Evolutionary conservation across 2,329 filamentous ascomycete species (phyloP).

Genomic region (Diaporthe sp.): DNA sequence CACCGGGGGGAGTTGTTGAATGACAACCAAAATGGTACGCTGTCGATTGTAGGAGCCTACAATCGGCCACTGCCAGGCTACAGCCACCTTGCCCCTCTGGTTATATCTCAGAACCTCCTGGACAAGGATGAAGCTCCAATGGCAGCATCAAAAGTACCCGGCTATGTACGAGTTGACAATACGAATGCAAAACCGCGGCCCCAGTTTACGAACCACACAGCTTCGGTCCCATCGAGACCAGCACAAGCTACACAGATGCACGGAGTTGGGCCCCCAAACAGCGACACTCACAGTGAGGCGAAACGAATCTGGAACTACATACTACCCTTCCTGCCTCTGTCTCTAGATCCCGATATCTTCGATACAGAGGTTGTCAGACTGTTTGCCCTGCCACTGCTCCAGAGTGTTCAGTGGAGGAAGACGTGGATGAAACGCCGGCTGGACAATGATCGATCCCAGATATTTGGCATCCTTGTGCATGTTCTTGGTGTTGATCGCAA

Average conservation of each 20-base stretch:
- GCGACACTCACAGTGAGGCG: not conserved
- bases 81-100: conserved; percentile 2
- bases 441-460: conserved; percentile 26
- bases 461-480: conserved; percentile 37
- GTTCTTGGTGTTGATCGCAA: conserved; percentile 25
- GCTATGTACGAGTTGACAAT: not conserved
- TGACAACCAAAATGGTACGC: conserved; percentile 41
- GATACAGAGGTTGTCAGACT: conserved; percentile 13
- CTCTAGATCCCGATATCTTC: not conserved
- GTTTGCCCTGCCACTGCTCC: conserved; percentile 22
- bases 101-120: conserved; percentile 33
- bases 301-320: conserved; percentile 39
- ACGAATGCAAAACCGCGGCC: not conserved
- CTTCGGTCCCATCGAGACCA: not conserved
- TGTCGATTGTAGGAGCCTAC: conserved; percentile 35
- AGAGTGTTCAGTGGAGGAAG: conserved; percentile 26
- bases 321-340: conserved; percentile 30
- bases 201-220: not conserved
- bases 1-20: conserved; percentile 38
- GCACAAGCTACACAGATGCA: not conserved
- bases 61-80: conserved; percentile 18
- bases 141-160: conserved; percentile 4
- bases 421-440: conserved; percentile 2
- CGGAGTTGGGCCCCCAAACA: too few species aligned
- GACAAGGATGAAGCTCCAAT: conserved; percentile 31